A percentile compares a stretch with the other conserved stretches of the same genome.
phyloP scores from a whole-genome alignment of 495 filamentous ascomycete species.

The Clavariopsis aquatica region DNA sequence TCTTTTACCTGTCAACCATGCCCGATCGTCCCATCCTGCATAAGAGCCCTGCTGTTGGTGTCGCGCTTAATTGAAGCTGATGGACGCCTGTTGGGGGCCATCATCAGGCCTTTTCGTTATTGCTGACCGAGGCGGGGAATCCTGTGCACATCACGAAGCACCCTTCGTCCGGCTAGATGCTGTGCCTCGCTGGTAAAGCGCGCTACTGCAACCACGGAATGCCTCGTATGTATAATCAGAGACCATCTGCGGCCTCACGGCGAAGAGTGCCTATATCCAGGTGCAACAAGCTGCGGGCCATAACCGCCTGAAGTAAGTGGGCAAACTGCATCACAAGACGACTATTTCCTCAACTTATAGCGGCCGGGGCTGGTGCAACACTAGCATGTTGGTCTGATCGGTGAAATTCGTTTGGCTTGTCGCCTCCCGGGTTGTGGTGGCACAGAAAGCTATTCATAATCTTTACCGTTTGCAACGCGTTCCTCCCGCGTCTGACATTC shows the following conservation, averaged over 20 bases:
- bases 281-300: conserved; percentile 7
- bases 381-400: conserved; percentile 8
- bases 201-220: conserved; percentile 21
- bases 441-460: conserved; percentile 15
- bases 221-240: conserved; percentile 10
- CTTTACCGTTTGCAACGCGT: not conserved
- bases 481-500: conserved; percentile 15
- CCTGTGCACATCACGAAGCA: not conserved
- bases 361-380: conserved; percentile 19
- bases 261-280: conserved; percentile 16
- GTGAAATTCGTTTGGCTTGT: conserved; percentile 6
- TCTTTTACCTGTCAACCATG: conserved; percentile 2
- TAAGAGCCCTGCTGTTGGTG: conserved; percentile 7
- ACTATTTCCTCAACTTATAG: not conserved
- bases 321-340: conserved; percentile 22
- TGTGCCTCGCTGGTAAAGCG: conserved; percentile 2
- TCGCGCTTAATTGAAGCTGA: conserved; percentile 12
- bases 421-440: conserved; percentile 2
- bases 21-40: conserved; percentile 18
- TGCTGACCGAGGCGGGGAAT: conserved; percentile 29
- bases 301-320: not conserved
- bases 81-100: not conserved
- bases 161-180: conserved; percentile 16
- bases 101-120: not conserved
- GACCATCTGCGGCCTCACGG: conserved; percentile 21